A percentile compares a stretch with the other conserved stretches of the same genome.
These are phyloP conservation scores for Rhodotorula sp. DNA, from an alignment of 1,284 basidiomycete species.

Conservation along the genomic window DNA sequence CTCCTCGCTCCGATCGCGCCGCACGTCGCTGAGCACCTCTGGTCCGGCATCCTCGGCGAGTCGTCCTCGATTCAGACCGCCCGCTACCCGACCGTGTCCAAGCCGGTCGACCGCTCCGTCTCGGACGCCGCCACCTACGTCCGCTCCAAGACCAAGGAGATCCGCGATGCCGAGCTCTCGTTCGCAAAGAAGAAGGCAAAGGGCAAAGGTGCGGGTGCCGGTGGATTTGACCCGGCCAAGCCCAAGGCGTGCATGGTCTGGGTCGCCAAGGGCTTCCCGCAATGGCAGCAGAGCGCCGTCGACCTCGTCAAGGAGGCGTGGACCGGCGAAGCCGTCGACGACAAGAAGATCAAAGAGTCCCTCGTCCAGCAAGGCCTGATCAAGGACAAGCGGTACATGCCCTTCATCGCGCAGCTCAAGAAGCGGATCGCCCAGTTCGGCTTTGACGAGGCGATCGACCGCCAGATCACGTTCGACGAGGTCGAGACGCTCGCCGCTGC, in stretches of 20 bases:
- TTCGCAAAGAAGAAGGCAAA: slow-evolving; percentile 66
- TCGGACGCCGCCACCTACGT: slow-evolving; percentile 79
- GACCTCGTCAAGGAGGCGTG: slow-evolving; percentile 71
- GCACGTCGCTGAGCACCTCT: slow-evolving; percentile 92
- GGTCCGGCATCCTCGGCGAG: slow-evolving; percentile 67
- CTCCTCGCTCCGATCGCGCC: slow-evolving; percentile 86
- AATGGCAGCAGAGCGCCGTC: slow-evolving; percentile 87
- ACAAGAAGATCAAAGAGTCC: slow-evolving; percentile 70
- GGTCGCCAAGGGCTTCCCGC: slow-evolving; percentile 85
- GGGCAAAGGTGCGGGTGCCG: slow-evolving; percentile 54
- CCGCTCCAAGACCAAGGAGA: slow-evolving; percentile 77
- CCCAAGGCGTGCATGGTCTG: slow-evolving; percentile 84
- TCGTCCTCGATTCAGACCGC: slow-evolving; percentile 76
- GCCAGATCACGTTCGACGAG: slow-evolving; percentile 85
- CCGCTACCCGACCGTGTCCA: slow-evolving; percentile 65
- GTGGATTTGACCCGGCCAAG: slow-evolving; percentile 70
- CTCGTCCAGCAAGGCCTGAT: slow-evolving; percentile 74
- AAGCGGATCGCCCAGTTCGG: slow-evolving; percentile 81
- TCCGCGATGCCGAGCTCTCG: slow-evolving; percentile 81
- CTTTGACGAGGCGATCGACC: slow-evolving; percentile 75
- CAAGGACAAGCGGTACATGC: slow-evolving; percentile 96
- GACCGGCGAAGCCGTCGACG: slow-evolving; percentile 68
- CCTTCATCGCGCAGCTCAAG: slow-evolving; percentile 84
- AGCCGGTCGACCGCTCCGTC: slow-evolving; percentile 49
- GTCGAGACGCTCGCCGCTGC: slow-evolving; percentile 69